Conservation (phyloP, 192 early-diverging fungal genomes). For the Borealophlyctis nickersoniae region DNA sequence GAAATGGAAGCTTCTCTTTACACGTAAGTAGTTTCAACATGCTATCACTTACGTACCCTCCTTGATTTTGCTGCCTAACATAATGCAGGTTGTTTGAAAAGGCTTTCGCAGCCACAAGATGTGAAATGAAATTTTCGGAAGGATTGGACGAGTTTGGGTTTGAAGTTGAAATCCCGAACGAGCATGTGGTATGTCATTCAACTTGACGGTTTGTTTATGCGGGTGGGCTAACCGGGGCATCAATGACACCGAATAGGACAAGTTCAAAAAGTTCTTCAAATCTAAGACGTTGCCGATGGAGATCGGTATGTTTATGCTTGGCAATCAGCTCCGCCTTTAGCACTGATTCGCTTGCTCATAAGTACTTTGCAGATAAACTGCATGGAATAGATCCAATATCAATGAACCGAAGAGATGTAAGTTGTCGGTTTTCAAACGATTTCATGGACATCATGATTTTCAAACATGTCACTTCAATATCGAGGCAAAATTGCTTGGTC, state of each 20-base stretch:
- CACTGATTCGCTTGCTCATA: not conserved
- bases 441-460: slow-evolving; percentile 10
- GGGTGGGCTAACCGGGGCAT: not conserved
- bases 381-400: slow-evolving; percentile 36
- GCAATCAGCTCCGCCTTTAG: too few relatives aligned
- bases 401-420: slow-evolving; percentile 20
- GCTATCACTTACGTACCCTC: not conserved
- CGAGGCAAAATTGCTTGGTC: slow-evolving; percentile 30
- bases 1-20: slow-evolving; percentile 40
- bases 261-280: slow-evolving; percentile 43
- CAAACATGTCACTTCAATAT: not conserved
- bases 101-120: slow-evolving; percentile 41
- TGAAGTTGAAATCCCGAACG: slow-evolving; percentile 48
- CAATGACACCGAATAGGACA: slow-evolving; percentile 21
- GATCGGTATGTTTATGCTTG: slow-evolving; percentile 34
- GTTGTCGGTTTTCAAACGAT: slow-evolving; percentile 4
- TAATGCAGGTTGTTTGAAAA: slow-evolving; percentile 42
- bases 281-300: slow-evolving; percentile 35
- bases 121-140: slow-evolving; percentile 44
- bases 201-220: not conserved
- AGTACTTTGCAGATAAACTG: slow-evolving; percentile 21
- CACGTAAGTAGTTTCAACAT: slow-evolving; percentile 16
- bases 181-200: slow-evolving; percentile 31
- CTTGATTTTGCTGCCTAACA: not conserved
- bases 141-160: slow-evolving; percentile 41